Base-by-base conservation (phyloP, 2,329 filamentous ascomycete species). In the Botryotinia convoluta region DNA sequence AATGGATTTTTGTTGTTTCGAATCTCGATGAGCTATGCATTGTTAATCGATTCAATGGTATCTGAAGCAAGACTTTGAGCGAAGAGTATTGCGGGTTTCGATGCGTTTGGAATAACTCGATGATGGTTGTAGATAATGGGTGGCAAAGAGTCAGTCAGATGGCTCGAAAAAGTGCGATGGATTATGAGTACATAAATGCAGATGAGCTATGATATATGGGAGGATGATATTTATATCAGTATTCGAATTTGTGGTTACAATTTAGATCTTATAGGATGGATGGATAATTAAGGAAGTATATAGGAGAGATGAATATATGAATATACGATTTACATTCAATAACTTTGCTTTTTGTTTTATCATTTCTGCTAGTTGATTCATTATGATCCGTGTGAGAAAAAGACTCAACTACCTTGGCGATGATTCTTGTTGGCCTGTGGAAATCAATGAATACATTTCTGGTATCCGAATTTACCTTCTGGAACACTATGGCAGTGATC, bases 201-300 rank as follows among this genome's bases (percentile, higher is more conserved):
- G 63, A 51, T 39, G 63, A 67, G 63, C 48, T 67, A 39, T 51
- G 29, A 67, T 29, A 51, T 51, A 51, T 67, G 45, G 45, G 63
- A 51, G 61, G 61, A 63, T 42, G 60, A 42, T 44, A 63, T 63
- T n/a, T 16, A 37, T 48, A 67, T 67, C 37, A n/a, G 1, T 39
- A 51, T 37, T 64, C 14, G 22, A 0, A 29, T 39, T 67, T 51
- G 44, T 26, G 32, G 20, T 7, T 10, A 48, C 29, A n/a, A 32
- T 65, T 48, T 37, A 8, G 18, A 12, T 29, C 29, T 22, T 32
- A 29, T 22, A 9, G n/a, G 26, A 29, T 45, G 14, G 20, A 22
- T 32, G 4, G 37, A 32, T 22, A 10, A 29, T 45, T 14, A 18
- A 6, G 29, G 16, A 29, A 42, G n/a, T 45, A 45, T 35, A 45